Conservation (phyloP, 768 basidiomycete genomes). For the Podaxis rugospora region DNA sequence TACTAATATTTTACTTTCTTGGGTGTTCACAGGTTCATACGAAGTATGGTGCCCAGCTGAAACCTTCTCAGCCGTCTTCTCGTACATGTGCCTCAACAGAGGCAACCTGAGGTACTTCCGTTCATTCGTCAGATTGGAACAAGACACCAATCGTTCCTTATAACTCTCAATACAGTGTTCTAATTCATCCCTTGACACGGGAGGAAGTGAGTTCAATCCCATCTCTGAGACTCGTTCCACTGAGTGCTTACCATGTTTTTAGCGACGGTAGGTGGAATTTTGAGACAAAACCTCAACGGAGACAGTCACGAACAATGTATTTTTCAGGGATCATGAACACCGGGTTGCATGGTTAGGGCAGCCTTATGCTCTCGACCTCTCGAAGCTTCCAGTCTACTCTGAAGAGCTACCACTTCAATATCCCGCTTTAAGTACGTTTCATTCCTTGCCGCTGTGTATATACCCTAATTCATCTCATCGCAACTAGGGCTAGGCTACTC, state of each 20-base stretch:
- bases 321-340: conserved; percentile 60
- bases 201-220: conserved; percentile 48
- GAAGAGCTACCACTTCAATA: conserved; percentile 67
- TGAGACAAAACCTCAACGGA: not conserved
- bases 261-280: conserved; percentile 44
- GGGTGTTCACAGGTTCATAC: conserved; percentile 54
- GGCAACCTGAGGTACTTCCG: conserved; percentile 57
- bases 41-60: conserved; percentile 79
- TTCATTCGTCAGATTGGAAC: not conserved
- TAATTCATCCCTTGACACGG: conserved; percentile 71
- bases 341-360: conserved; percentile 74
- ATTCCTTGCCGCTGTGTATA: not conserved
- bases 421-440: conserved; percentile 51
- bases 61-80: conserved; percentile 73
- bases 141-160: not conserved
- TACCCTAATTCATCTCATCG: not conserved
- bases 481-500: conserved; percentile 67
- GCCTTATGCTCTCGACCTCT: conserved; percentile 62
- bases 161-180: conserved; percentile 39
- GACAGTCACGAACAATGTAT: not conserved
- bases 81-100: conserved; percentile 65
- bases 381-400: conserved; percentile 44
- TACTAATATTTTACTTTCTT: not conserved
- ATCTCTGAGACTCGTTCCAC: not conserved
- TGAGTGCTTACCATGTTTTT: not conserved